Evolutionary conservation across 441 rosid genomes (phyloP), one percentile per base, ranked within the genome.

Genomic region (Populus hybrid): DNA sequence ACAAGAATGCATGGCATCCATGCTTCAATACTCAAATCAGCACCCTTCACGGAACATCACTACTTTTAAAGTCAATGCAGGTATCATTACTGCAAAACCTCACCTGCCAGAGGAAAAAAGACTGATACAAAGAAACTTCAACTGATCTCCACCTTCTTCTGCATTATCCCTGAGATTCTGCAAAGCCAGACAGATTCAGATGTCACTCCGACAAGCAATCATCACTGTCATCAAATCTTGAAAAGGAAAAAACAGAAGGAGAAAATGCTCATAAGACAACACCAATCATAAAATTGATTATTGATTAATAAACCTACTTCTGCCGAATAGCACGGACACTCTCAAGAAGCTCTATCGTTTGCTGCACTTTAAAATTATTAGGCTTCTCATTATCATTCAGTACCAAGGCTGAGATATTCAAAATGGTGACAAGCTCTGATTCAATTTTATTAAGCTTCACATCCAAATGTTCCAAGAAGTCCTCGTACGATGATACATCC

Each of bases 401-500:
- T 20, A 87, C 81, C 73, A 89, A 79, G 20, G 90, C 77, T 1
- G 94, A 89, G 78, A 88, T 89, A 81, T 86, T 93, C 75, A 90
- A 76, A 75, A 93, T 67, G 26, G 89, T 84, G 66, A 84, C 87
- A 70, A 95, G 90, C 81, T 93, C 95, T 72, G 82, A 85, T 83
- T 93, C 97, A 59, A 95, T 84, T 77, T 78, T 85, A 54, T 82
- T 73, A 32, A 95, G 94, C 83, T 90, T 90, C 68, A 77, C 76
- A 81, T 93, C 98, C 80, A 93, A 28, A 77, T 79, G 82, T 74
- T 83, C 86, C 88, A 95, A 83, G 86, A 89, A 95, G 81, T 83
- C 84, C n/a, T 84, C 87, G 77, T 83, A 94, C 70, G 97, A 89
- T 74, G 91, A 83, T 73, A 79, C 74, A 75, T 78, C 78, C 67